Evolutionary conservation across 2,329 filamentous ascomycete species (phyloP).

Genomic region (Blumeria graminis): DNA sequence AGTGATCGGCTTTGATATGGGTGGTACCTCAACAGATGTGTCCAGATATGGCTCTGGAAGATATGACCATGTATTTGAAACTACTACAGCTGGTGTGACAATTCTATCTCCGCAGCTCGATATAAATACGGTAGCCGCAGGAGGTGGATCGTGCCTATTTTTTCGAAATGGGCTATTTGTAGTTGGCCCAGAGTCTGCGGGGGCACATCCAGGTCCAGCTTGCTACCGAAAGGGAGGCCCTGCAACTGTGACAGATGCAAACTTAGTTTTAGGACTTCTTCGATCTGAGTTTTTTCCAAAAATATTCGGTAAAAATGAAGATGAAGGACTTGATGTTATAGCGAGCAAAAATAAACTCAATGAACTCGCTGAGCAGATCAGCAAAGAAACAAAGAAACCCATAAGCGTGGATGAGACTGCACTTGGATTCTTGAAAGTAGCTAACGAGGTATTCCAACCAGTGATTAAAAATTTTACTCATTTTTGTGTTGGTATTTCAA

Average conservation of each 20-base stretch:
- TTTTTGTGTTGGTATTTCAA: conserved; percentile 52
- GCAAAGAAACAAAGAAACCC: conserved; percentile 42
- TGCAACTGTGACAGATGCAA: conserved; percentile 81
- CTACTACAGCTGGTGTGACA: conserved; percentile 78
- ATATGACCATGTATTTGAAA: conserved; percentile 87
- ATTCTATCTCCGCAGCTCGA: conserved; percentile 82
- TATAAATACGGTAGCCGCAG: conserved; percentile 86
- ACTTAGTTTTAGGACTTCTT: conserved; percentile 61
- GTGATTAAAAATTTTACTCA: conserved; percentile 78
- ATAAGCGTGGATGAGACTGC: conserved; percentile 71
- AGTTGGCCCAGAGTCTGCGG: conserved; percentile 72
- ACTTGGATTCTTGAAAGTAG: conserved; percentile 70
- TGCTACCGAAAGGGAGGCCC: conserved; percentile 82
- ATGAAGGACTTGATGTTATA: conserved; percentile 52
- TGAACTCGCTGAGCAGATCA: conserved; percentile 54
- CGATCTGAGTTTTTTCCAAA: conserved; percentile 84
- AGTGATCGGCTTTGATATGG: conserved; percentile 92
- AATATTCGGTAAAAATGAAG: conserved; percentile 78
- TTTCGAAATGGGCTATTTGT: conserved; percentile 79
- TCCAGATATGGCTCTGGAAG: conserved; percentile 65
- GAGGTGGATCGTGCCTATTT: conserved; percentile 64
- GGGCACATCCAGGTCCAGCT: conserved; percentile 70
- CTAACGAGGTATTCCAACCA: conserved; percentile 76
- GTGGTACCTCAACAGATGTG: conserved; percentile 78
- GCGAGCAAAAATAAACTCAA: conserved; percentile 54